phyloP scores from a whole-genome alignment of 352 stramenopile genomes.

The Globisporangium orthogonon region DNA sequence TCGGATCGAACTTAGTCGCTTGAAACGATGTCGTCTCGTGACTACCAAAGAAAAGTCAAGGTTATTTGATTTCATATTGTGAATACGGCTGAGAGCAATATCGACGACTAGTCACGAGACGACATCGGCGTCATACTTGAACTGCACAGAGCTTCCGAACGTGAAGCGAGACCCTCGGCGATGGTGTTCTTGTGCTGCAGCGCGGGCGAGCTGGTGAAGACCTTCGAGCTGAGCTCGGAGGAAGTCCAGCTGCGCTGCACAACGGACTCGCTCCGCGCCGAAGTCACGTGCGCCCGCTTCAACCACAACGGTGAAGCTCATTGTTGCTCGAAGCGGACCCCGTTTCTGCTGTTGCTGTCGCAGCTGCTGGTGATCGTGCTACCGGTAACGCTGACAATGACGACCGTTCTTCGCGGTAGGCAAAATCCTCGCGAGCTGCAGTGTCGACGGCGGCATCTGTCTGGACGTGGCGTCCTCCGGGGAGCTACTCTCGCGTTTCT shows the following conservation, averaged over 20 bases:
- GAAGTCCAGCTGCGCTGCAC: slow-evolving; percentile 32
- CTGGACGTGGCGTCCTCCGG: slow-evolving; percentile 45
- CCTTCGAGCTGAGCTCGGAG: slow-evolving; percentile 51
- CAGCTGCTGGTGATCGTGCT: too few relatives aligned
- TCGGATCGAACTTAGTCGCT: too few relatives aligned
- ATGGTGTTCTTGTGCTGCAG: slow-evolving; percentile 54
- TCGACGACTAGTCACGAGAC: neutral
- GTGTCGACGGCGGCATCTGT: slow-evolving; percentile 51
- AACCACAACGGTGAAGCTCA: slow-evolving; percentile 46
- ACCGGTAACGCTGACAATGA: neutral
- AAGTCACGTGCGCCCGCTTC: slow-evolving; percentile 54
- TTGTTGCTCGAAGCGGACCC: neutral
- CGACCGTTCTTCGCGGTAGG: slow-evolving; percentile 9
- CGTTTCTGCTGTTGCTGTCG: neutral
- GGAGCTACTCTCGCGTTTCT: slow-evolving; percentile 60
- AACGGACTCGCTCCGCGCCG: slow-evolving; percentile 42
- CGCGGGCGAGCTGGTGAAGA: slow-evolving; percentile 44
- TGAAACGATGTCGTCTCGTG: too few relatives aligned
- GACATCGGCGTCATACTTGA: neutral
- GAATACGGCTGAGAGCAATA: too few relatives aligned
- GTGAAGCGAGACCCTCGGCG: too few relatives aligned
- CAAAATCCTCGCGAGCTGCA: slow-evolving; percentile 60
- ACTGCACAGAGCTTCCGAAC: neutral
- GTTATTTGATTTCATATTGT: too few relatives aligned
- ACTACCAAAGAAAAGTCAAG: too few relatives aligned